A percentile compares a stretch with the other conserved stretches of the same genome.
phyloP scores from a whole-genome alignment of 768 basidiomycete species.

The Leccinum incarnatum region DNA sequence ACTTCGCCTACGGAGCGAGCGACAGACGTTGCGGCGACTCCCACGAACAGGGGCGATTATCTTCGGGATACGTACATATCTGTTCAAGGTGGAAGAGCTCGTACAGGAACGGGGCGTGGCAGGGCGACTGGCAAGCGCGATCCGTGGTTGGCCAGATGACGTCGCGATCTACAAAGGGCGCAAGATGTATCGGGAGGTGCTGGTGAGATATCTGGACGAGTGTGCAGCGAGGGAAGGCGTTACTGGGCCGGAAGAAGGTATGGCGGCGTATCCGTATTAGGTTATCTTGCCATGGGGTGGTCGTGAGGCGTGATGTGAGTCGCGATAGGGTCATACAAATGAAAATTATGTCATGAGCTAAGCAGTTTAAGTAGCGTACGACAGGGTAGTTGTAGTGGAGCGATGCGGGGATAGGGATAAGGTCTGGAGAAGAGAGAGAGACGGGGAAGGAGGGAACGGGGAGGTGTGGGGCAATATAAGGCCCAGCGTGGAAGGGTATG shows the following conservation, averaged over 20 bases:
- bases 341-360: conserved; percentile 1
- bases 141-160: conserved; percentile 64
- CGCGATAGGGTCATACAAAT: conserved; percentile 2
- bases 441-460: not conserved
- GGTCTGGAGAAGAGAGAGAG: not conserved
- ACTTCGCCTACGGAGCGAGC: conserved; percentile 57
- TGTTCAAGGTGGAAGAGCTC: conserved; percentile 52
- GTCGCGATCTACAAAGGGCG: conserved; percentile 38
- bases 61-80: conserved; percentile 69
- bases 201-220: conserved; percentile 23
- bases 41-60: conserved; percentile 60
- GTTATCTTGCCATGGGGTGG: conserved; percentile 5
- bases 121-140: conserved; percentile 58
- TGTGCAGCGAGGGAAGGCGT: conserved; percentile 14
- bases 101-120: conserved; percentile 55
- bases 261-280: conserved; percentile 19
- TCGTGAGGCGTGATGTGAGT: conserved; percentile 2
- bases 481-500: conserved; percentile 24
- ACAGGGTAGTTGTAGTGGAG: not conserved
- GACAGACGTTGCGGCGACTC: conserved; percentile 65
- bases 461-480: conserved; percentile 18
- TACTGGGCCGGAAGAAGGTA: conserved; percentile 2
- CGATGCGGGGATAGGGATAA: not conserved
- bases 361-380: not conserved
- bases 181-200: conserved; percentile 22